Base-by-base conservation (phyloP, 257 asterid species). In the Eucommia ulmoides region DNA sequence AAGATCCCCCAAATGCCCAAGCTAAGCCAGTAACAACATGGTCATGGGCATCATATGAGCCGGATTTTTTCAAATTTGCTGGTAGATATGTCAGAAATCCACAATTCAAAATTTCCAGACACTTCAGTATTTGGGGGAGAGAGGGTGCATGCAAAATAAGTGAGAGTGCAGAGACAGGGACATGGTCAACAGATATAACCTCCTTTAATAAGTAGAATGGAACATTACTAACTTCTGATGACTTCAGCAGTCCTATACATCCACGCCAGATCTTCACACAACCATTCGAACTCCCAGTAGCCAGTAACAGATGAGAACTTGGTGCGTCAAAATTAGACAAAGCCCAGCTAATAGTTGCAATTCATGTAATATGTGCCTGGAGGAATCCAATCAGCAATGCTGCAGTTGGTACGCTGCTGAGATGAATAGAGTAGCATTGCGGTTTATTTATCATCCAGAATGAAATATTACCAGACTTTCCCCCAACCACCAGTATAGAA, bases 241-340 rank as follows among this genome's bases (percentile, higher is more conserved):
- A 67, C 50, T 64, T 68, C 69, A 71, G 66, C 62, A 82, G 74
- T 58, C 74, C 74, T 55, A 65, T 51, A 51, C 54, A 72, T 29
- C 73, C 81, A 63, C 47, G 68, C 98, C 98, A 91, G 59, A 91
- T 71, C 77, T 77, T 91, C 69, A 83, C 93, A 58, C 96, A 82
- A n/a, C 96, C 98, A 54, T 82, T 59, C 25, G 83, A 76, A 73
- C 93, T 78, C 56, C 98, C 98, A 24, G 92, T 72, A 42, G 68
- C 88, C 70, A 89, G 66, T 53, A 83, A 22, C 46, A 82, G 71
- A 29, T 47, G 79, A 44, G 81, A 55, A 22, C 51, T 51, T 51
- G 86, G 74, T 71, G 54, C 49, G 45, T 68, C 69, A 57, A 73
- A 65, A 52, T 53, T 81, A 67, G 26, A 64, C 45, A 51, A 50